Evolutionary conservation across 2,329 filamentous ascomycete genomes (phyloP).

Genomic region (Fusarium buharicum): DNA sequence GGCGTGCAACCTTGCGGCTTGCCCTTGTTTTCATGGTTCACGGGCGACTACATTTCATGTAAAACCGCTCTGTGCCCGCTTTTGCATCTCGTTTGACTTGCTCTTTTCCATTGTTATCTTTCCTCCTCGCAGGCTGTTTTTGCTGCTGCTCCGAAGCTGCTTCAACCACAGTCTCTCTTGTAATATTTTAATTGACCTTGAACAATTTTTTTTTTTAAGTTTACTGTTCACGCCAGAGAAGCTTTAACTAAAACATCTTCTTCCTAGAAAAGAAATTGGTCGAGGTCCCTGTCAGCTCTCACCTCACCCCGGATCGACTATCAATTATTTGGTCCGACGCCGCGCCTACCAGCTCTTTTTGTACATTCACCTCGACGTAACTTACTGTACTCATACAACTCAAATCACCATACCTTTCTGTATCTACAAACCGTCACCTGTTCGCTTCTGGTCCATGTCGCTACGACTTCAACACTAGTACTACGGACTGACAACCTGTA

Average conservation of each 20-base stretch:
- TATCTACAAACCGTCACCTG: constrained; percentile 23
- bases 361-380: constrained; percentile 18
- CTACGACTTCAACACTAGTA: constrained; percentile 26
- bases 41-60: constrained; percentile 44
- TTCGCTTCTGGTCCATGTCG: constrained; percentile 29
- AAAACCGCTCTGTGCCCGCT: constrained; percentile 37
- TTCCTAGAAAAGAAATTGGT: background rate
- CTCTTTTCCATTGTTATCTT: background rate
- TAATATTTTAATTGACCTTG: constrained; percentile 27
- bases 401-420: constrained; percentile 4
- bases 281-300: background rate
- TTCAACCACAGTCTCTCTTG: background rate
- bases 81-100: constrained; percentile 16
- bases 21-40: constrained; percentile 43
- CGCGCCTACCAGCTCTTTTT: constrained; percentile 4
- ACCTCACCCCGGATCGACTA: background rate
- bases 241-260: too few species aligned
- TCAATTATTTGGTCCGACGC: constrained; percentile 2
- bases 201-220: too few species aligned
- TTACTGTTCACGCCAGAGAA: too few species aligned
- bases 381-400: constrained; percentile 6
- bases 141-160: background rate
- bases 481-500: constrained; percentile 19
- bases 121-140: background rate
- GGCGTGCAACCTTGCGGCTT: constrained; percentile 39